Base-by-base conservation (phyloP, 2,329 filamentous ascomycete species). In the Cladosporium cucumerinum region DNA sequence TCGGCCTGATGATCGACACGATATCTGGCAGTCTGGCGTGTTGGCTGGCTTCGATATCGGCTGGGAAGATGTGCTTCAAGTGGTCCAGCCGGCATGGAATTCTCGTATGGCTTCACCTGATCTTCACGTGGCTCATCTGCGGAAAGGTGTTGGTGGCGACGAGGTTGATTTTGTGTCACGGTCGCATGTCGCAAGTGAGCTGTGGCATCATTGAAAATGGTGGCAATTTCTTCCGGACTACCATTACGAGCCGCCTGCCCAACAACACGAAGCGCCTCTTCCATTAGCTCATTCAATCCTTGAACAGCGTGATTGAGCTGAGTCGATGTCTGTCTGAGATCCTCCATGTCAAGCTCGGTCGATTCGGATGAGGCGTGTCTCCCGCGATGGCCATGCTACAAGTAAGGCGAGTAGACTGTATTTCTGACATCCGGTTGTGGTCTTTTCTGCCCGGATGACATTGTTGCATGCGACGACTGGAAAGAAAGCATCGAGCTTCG, bases 231-330 rank as follows among this genome's bases (percentile, higher is more conserved):
- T 21, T 77, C 71, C 5, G 76, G 69, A 28, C 77, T 72, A 4
- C 72, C 70, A 32, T 68, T 68, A 61, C 77, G 68, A 8, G 73
- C 69, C 2, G 74, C 73, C 46, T 75, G 69, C 48, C 78, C 72
- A 6, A 78, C 77, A 32, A 78, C 72, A 1, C 72, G 64, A 14
- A 78, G 70, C 1, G 79, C 79, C 63, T 81, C 76, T 65, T 79
- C 72, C 65, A 81, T 78, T 54, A 81, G 72, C n/a, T 76, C 72
- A 65, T 81, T 79, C 6, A 81, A 66, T 0, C 74, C 76, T 30
- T 75, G 75, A 6, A 81, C 76, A 11, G 79, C 75, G 26, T 68
- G 65, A 23, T 70, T 69, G 23, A 74, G 66, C 39, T 64, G 62
- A 10, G 32, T 64, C 4, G 62, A 64, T 10, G 54, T 58, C 18